These are phyloP conservation scores for Rosa persica DNA, from an alignment of 306 rosid genomes.

Conservation along the genomic window DNA sequence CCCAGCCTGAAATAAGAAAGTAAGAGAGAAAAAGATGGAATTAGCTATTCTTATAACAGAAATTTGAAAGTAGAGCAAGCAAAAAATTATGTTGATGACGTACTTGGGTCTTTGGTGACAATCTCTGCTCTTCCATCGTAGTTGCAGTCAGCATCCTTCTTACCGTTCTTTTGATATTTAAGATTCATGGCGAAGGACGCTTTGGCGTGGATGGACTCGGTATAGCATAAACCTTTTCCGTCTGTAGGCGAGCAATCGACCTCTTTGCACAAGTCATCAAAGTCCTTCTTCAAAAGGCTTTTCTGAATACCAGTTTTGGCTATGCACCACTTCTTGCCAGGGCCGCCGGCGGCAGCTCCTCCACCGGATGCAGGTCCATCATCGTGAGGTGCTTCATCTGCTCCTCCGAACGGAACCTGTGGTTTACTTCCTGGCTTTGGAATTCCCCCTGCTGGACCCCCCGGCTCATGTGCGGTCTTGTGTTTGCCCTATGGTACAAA, in stretches of 20 bases:
- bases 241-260: background rate
- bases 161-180: background rate
- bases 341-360: too few species aligned
- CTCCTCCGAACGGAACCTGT: background rate
- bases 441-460: background rate
- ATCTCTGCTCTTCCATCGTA: background rate
- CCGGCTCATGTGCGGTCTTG: background rate
- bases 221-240: background rate
- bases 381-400: background rate
- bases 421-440: background rate
- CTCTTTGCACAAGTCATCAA: background rate
- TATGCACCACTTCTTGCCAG: background rate
- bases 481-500: background rate
- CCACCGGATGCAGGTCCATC: background rate
- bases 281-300: background rate
- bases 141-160: background rate
- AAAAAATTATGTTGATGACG: background rate
- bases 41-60: background rate
- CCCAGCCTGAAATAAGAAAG: background rate
- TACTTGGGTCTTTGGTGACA: background rate
- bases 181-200: slow-evolving; percentile 3
- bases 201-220: background rate
- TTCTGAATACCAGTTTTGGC: background rate
- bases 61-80: background rate
- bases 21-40: background rate